Evolutionary conservation across 176 grass and related monocot genomes (phyloP), one percentile per base, ranked within the genome.

Genomic region (Elymus sibiricus): DNA sequence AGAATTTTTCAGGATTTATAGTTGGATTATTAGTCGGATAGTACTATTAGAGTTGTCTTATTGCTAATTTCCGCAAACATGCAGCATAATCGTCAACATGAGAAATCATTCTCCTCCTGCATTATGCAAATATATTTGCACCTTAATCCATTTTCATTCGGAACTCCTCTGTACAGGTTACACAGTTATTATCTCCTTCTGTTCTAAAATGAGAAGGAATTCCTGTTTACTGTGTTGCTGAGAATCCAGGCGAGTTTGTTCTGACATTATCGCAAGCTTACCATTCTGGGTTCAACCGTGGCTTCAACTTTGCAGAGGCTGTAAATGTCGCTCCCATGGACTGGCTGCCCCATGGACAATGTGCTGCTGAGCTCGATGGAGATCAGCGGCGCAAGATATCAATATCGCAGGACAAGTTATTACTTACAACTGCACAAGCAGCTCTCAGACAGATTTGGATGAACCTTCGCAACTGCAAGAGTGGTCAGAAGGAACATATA

Each of bases 271-370:
- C 97, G 1, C 77, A 92, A 43, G 97, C 97, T 66, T 98, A 98
- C 87, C 97, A 98, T 82, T 81, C 88, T 80, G 97, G 97, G 9
- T 98, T 98, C 88, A 98, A 91, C 70, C 94, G 90, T 63, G 97
- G 97, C 29, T 98, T 98, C 92, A 98, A 98, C 77, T 98, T 94
- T 88, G 97, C 94, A 0, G 97, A 98, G 71, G 97, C 94, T 9
- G 97, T 94, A 81, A 98, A 98, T 89, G 86, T 95, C 5, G 90
- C 94, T 79, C 94, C 92, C 66, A 70, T 92, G 60, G 97, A 94
- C 74, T 98, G 94, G 97, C 63, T 98, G 34, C 94, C 88, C 81
- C 90, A 84, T 86, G 90, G 94, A 62, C 90, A 94, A 51, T 91
- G 81, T 26, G 94, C 94, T 67, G 86, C 94, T 73, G 93, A 98